Percentiles rank a stretch among this genome's conserved stretches.
Conservation (phyloP, 805 yeast genomes). For the Kuraishia hungarica region DNA sequence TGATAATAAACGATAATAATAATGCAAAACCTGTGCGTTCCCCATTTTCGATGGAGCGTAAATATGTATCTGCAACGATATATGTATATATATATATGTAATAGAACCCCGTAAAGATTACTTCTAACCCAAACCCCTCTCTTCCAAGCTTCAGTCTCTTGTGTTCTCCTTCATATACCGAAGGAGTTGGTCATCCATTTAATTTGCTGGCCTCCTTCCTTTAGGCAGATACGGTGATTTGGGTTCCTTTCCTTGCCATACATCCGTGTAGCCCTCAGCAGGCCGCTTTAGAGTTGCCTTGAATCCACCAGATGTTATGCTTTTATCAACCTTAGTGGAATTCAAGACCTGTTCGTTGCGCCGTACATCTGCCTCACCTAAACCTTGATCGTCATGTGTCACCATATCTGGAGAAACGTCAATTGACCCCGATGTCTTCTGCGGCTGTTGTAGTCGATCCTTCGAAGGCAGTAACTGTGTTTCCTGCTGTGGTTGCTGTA, state of each 20-base stretch:
- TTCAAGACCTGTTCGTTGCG: neutral
- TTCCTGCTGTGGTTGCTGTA: neutral
- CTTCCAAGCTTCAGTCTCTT: no score
- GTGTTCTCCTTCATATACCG: no score
- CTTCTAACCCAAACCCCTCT: no score
- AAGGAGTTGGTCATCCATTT: neutral
- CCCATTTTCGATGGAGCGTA: no score
- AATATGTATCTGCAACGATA: no score
- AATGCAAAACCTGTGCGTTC: neutral
- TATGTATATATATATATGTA: no score
- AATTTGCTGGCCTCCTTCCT: neutral
- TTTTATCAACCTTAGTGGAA: neutral
- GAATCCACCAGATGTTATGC: neutral
- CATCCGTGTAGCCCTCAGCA: conserved; percentile 3
- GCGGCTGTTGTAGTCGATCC: neutral
- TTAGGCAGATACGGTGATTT: neutral
- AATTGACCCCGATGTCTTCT: neutral
- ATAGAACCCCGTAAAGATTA: neutral
- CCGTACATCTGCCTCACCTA: neutral
- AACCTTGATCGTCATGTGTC: neutral
- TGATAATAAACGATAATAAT: no score
- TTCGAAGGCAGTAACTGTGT: neutral
- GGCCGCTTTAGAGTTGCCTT: conserved; percentile 12
- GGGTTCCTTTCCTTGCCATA: conserved; percentile 2
- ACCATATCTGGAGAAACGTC: neutral